A percentile compares a stretch with the other conserved stretches of the same genome.
Conservation (phyloP, 441 rosid genomes). For the Eruca vesicaria region DNA sequence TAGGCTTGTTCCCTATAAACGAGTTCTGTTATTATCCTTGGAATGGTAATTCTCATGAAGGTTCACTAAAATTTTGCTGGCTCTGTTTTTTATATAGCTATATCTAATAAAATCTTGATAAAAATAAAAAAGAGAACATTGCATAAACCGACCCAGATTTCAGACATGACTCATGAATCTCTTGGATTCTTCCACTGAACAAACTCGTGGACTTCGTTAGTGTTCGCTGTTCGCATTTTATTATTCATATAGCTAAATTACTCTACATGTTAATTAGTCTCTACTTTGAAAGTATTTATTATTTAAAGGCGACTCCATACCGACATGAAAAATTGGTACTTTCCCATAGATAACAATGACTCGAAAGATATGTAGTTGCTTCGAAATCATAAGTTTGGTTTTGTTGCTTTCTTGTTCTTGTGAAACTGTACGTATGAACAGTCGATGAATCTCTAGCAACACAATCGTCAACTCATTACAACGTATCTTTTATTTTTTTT, state of each 20-base stretch:
- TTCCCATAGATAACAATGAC: not conserved
- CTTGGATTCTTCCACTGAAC: conserved; percentile 22
- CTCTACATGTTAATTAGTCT: not conserved
- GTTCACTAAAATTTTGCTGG: too few relatives aligned
- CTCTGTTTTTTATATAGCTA: too few relatives aligned
- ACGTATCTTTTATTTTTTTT: not conserved
- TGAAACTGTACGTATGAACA: not conserved
- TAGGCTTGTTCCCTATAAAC: too few relatives aligned
- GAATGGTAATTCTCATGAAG: too few relatives aligned
- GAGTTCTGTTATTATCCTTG: too few relatives aligned
- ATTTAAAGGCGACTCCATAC: too few relatives aligned
- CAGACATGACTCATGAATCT: conserved; percentile 15
- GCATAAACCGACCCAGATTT: conserved; percentile 1
- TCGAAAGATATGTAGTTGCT: not conserved
- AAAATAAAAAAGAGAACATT: too few relatives aligned
- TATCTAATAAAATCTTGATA: too few relatives aligned
- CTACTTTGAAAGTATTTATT: not conserved
- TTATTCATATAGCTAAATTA: not conserved
- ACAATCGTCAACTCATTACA: not conserved
- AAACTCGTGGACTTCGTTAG: conserved; percentile 2
- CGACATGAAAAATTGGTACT: not conserved
- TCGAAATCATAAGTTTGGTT: not conserved
- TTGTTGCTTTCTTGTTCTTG: not conserved
- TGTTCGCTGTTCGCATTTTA: not conserved
- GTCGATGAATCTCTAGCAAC: not conserved